Evolutionary conservation across 2,329 filamentous ascomycete species (phyloP), one percentile per base, ranked within the genome.

Genomic region (Neodidymelliopsis sp.): DNA sequence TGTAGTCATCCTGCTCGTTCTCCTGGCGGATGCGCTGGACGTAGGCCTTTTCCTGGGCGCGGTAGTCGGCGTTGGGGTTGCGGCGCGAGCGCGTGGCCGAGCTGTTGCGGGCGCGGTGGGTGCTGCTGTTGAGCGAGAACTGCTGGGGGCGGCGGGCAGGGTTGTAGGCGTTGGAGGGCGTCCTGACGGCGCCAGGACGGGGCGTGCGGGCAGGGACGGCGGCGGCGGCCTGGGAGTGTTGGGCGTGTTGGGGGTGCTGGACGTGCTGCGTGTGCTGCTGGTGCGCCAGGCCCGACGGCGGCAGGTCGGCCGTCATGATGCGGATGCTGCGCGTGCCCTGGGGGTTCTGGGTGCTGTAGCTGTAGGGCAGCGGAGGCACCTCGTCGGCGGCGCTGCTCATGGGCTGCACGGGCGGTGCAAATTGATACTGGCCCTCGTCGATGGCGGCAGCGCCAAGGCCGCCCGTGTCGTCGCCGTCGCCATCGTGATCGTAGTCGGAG

Each of bases 31-130:
- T 83, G 62, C 93, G 87, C 73, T 96, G 91, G 24, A 97, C 88
- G 70, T 99, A 99, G 48, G 93, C 93, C 70, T 92, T 90, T 73
- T 97, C 93, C 74, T 97, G 91, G 36, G 90, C 89, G 52, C 89
- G 80, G 69, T 90, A 90, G 60, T 88, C 85, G 41, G 86, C 85
- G 63, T 87, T 87, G 8, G 87, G 87, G 63, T 90, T 88, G 55
- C 83, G 76, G 27, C 79, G 71, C 28, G 70, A 67, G 55, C 85
- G 76, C 53, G 81, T 82, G 2, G 78, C 73, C 2, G 84, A 86
- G 6, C 77, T 79, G 6, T 82, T 84, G 53, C 84, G 79, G 54
- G 81, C 78, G 46, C 80, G 78, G 56, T 76, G 77, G 24, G 53
- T 36, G 30, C 19, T 56, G 23, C 60, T 74, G 62, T 74, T 75